These are phyloP conservation scores for Aspergillus fijiensis DNA, from an alignment of 2,329 filamentous ascomycete genomes.

Conservation along the genomic window DNA sequence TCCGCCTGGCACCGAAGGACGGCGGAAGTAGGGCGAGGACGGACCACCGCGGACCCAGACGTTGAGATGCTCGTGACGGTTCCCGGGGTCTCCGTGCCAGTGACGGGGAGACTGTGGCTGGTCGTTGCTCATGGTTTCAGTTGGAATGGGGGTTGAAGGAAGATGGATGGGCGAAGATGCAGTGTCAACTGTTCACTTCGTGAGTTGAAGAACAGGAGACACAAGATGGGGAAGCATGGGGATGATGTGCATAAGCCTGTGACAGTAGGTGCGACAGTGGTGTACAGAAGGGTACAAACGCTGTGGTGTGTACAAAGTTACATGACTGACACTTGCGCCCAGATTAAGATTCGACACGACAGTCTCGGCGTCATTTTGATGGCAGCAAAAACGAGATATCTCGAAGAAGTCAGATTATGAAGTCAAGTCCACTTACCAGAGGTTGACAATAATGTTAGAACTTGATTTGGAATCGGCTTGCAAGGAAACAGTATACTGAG, in stretches of 20 bases:
- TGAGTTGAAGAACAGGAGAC: neutral
- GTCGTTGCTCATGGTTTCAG: conserved; percentile 23
- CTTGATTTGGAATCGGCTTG: neutral
- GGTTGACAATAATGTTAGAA: neutral
- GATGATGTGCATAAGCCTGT: neutral
- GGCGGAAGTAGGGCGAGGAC: conserved; percentile 17
- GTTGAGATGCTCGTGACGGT: conserved; percentile 38
- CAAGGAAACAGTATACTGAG: neutral
- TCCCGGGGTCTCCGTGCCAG: conserved; percentile 36
- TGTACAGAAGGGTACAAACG: neutral
- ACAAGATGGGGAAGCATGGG: neutral
- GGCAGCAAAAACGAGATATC: neutral
- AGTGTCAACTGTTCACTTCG: conserved; percentile 3
- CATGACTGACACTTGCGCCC: conserved; percentile 1
- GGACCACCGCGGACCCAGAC: conserved; percentile 37
- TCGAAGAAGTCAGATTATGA: neutral
- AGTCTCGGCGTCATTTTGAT: neutral
- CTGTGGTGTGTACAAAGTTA: neutral
- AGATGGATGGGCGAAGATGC: neutral
- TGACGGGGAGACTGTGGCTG: conserved; percentile 26
- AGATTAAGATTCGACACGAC: neutral
- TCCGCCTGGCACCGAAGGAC: conserved; percentile 19
- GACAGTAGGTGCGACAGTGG: neutral
- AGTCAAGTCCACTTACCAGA: conserved; percentile 1
- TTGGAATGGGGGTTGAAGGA: neutral